Percentiles rank a stretch among this genome's conserved stretches.
Evolutionary conservation across 2,329 filamentous ascomycete species (phyloP).

Genomic region (Ophiocordyceps camponoti-saundersi): DNA sequence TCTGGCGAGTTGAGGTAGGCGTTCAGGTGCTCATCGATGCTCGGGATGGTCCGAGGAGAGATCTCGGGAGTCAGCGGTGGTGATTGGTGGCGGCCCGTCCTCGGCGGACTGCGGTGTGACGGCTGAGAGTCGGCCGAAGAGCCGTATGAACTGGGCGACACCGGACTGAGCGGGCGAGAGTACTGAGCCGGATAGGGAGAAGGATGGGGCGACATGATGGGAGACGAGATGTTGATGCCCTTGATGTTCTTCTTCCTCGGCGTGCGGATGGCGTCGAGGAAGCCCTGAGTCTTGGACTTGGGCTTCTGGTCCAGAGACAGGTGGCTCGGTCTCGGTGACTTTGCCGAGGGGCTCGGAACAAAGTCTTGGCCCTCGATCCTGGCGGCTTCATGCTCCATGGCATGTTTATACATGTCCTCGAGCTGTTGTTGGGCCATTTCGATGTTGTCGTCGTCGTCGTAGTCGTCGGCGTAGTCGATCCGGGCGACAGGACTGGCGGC

Average conservation of each 20-base stretch:
- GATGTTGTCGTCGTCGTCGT: conserved; percentile 52
- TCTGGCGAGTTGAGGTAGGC: conserved; percentile 21
- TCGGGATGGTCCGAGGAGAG: conserved; percentile 23
- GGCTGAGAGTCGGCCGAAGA: conserved; percentile 34
- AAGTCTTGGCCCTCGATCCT: conserved; percentile 27
- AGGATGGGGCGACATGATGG: conserved; percentile 47
- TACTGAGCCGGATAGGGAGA: conserved; percentile 38
- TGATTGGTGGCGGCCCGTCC: conserved; percentile 4
- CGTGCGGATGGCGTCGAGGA: conserved; percentile 44
- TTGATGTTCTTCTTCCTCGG: conserved; percentile 35
- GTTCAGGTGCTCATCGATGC: conserved; percentile 40
- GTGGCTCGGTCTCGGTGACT: conserved; percentile 26
- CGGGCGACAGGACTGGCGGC: conserved; percentile 28
- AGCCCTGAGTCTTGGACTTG: conserved; percentile 39
- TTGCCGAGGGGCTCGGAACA: conserved; percentile 15
- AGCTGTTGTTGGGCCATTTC: conserved; percentile 65
- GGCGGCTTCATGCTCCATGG: conserved; percentile 73
- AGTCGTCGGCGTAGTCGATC: conserved; percentile 38
- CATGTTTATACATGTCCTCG: conserved; percentile 79
- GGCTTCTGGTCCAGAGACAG: conserved; percentile 35
- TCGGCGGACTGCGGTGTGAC: conserved; percentile 24
- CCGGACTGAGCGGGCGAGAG: conserved; percentile 37
- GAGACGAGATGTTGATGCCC: conserved; percentile 43
- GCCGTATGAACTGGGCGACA: conserved; percentile 39
- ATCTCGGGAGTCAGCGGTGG: conserved; percentile 14